Conservation (phyloP, 1,284 basidiomycete species). For the Xerocomus nothofagi region DNA sequence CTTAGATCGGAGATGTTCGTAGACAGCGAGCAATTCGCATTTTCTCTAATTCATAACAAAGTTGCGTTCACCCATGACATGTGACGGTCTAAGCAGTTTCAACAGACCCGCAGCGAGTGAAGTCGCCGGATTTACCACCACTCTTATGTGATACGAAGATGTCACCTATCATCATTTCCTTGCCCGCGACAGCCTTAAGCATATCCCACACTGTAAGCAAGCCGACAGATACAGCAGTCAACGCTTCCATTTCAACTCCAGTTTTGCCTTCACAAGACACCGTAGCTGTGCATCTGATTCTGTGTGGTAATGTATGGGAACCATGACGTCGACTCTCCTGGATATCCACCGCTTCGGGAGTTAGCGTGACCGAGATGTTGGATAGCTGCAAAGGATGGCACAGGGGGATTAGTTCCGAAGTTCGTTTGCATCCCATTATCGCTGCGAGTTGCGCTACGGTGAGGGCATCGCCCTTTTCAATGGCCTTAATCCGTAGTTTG, state of each 20-base stretch:
- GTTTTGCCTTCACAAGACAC: conserved; percentile 78
- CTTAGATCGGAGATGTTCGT: not conserved
- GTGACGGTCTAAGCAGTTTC: not conserved
- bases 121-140: conserved; percentile 77
- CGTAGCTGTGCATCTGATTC: conserved; percentile 64
- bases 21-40: not conserved
- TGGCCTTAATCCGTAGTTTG: conserved; percentile 48
- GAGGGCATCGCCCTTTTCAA: conserved; percentile 74
- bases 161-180: conserved; percentile 75
- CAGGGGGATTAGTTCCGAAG: conserved; percentile 79
- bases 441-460: conserved; percentile 81
- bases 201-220: conserved; percentile 90
- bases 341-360: conserved; percentile 38
- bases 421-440: conserved; percentile 85
- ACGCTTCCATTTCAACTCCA: conserved; percentile 94
- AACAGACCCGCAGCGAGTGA: conserved; percentile 33
- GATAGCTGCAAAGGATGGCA: conserved; percentile 80
- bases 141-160: conserved; percentile 68
- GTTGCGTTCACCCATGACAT: not conserved
- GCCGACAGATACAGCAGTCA: conserved; percentile 79
- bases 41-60: not conserved
- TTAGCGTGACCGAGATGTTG: conserved; percentile 64
- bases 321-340: not conserved
- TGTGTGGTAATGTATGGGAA: conserved; percentile 37
- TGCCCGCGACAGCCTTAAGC: conserved; percentile 85